phyloP scores from a whole-genome alignment of 352 stramenopile species.

The Phytophthora tentaculata region DNA sequence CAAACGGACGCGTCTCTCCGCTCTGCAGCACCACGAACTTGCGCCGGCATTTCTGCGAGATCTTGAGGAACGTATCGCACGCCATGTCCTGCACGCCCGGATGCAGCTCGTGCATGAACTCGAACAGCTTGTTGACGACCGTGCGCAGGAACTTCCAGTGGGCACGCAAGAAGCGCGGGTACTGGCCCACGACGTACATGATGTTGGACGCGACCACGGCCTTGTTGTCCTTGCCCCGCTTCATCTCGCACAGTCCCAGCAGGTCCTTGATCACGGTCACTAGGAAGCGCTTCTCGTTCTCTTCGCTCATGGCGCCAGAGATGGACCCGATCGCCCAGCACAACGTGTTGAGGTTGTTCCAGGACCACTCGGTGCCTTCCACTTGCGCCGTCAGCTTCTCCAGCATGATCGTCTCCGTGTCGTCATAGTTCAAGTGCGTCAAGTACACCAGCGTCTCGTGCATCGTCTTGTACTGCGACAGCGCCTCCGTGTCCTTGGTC shows the following conservation, averaged over 20 bases:
- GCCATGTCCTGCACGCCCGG: constrained; percentile 99
- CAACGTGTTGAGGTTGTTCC: constrained; percentile 99
- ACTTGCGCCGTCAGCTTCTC: constrained; percentile 96
- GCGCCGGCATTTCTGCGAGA: constrained; percentile 97
- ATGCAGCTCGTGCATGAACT: constrained; percentile 99
- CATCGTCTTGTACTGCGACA: constrained; percentile 99
- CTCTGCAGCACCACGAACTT: constrained; percentile 98
- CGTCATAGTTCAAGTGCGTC: constrained; percentile 99
- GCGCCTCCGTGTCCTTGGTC: constrained; percentile 99
- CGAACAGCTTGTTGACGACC: constrained; percentile 99
- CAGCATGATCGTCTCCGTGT: constrained; percentile 99
- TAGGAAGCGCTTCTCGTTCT: constrained; percentile 99
- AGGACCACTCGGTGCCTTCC: constrained; percentile 90
- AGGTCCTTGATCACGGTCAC: constrained; percentile 99
- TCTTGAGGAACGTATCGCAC: constrained; percentile 99
- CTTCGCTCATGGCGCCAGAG: constrained; percentile 98
- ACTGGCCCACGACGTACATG: constrained; percentile 99
- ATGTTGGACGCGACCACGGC: constrained; percentile 99
- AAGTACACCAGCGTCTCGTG: constrained; percentile 99
- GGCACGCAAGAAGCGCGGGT: constrained; percentile 98
- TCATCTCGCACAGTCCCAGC: constrained; percentile 97
- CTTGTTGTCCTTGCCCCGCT: constrained; percentile 99
- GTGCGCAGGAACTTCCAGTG: constrained; percentile 99
- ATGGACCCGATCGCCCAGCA: constrained; percentile 99
- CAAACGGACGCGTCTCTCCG: constrained; percentile 94